phyloP scores from a whole-genome alignment of 352 stramenopile species.

The Globisporangium yorkense region DNA sequence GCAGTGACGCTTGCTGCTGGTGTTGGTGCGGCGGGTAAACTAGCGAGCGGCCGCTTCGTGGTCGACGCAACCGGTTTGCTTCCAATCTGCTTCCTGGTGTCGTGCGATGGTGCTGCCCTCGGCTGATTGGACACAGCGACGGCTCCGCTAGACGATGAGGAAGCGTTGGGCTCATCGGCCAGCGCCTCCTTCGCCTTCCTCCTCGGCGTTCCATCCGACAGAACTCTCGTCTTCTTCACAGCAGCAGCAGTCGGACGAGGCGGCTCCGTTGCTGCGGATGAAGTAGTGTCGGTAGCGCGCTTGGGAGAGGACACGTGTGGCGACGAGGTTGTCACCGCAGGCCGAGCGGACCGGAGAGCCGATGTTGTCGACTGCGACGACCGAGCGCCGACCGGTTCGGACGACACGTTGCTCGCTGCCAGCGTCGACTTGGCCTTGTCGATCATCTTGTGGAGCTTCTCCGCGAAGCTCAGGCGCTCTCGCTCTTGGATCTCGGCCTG shows the following conservation, averaged over 20 bases:
- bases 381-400: background rate
- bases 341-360: background rate
- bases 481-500: slow-evolving; percentile 42
- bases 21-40: background rate
- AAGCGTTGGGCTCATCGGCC: background rate
- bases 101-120: slow-evolving; percentile 1
- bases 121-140: background rate
- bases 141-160: background rate
- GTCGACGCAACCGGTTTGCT: slow-evolving; percentile 4
- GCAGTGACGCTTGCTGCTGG: background rate
- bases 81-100: slow-evolving; percentile 2
- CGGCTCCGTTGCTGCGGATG: background rate
- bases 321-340: background rate
- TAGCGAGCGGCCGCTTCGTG: background rate
- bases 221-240: slow-evolving; percentile 1
- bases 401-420: slow-evolving; percentile 13
- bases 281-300: too few relatives aligned
- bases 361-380: slow-evolving; percentile 3
- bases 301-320: background rate
- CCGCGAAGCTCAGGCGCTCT: slow-evolving; percentile 70
- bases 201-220: background rate
- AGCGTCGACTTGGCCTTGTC: slow-evolving; percentile 73
- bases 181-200: background rate
- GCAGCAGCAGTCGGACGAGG: background rate
- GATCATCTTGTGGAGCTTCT: slow-evolving; percentile 87